Base-by-base conservation (phyloP, 768 basidiomycete genomes). In the Lanmaoa rubissima region DNA sequence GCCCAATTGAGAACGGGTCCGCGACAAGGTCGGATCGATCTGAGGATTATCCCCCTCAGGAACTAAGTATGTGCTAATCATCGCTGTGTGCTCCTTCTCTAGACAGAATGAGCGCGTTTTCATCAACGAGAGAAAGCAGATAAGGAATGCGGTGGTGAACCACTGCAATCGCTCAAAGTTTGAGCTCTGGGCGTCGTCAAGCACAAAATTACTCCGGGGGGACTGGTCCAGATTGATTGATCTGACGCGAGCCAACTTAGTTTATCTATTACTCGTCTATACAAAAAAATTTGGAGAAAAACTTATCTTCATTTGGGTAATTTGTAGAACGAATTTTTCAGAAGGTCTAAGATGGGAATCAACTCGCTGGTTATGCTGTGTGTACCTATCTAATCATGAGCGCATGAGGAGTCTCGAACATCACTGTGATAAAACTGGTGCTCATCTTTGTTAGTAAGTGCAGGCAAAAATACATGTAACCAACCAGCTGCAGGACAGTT, bases 11-110 rank as follows among this genome's bases (percentile, higher is more conserved):
- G 53, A 51, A 45, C 36, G 26, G 44, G 54, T 32, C 50, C 52
- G 51, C 67, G 66, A 58, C 53, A 48, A 53, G 4, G 58, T 61
- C 66, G 67, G 66, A 69, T 61, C 52, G 55, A 63, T 66, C 41
- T 53, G 35, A 28, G 16, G 41, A 41, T 24, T 50, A 59, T 49
- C 65, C 48, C 57, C 54, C n/a, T 57, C 42, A 5, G 54, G 57
- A 41, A 41, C 48, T 14, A 11, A 45, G 48, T 24, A n/a, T n/a
- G n/a, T 42, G 41, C 17, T 60, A 63, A 62, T 61, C 60, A 60
- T 60, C 59, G 39, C 42, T 42, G 21, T 11, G 32, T n/a, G 19
- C 3, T 6, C 46, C 54, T 51, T 48, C 50, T 43, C 54, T 42
- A 42, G 52, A 38, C 46, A 38, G 52, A 38, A 40, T 14, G 53